phyloP scores from a whole-genome alignment of 495 filamentous ascomycete species.

The Ascodesmis nigricans region DNA sequence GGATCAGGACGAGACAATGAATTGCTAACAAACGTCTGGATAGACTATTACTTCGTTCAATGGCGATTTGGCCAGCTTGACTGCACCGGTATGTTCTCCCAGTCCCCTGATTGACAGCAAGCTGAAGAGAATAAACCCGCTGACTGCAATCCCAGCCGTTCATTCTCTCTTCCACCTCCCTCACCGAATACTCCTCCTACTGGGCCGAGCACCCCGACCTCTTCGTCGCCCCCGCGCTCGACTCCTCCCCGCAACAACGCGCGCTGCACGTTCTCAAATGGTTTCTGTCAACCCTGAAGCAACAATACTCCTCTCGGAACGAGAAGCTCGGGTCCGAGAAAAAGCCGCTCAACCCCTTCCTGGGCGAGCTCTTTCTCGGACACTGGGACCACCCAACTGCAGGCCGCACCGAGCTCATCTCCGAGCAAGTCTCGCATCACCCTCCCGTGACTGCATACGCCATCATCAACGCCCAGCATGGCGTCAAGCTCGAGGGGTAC shows the following conservation, averaged over 20 bases:
- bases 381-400: constrained; percentile 54
- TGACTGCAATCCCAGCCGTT: constrained; percentile 33
- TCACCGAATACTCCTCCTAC: constrained; percentile 89
- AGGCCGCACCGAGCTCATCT: constrained; percentile 28
- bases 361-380: constrained; percentile 79
- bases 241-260: constrained; percentile 61
- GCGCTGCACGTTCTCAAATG: constrained; percentile 79
- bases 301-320: constrained; percentile 77
- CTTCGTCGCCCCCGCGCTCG: constrained; percentile 67
- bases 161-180: constrained; percentile 75
- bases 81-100: constrained; percentile 37
- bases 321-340: constrained; percentile 87
- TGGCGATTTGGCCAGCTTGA: constrained; percentile 82
- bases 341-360: constrained; percentile 82
- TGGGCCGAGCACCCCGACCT: constrained; percentile 85
- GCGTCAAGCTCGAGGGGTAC: constrained; percentile 77
- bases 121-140: background rate
- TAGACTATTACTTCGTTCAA: constrained; percentile 92
- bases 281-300: constrained; percentile 90
- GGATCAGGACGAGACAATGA: too few species aligned
- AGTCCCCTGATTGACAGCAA: background rate
- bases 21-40: too few species aligned
- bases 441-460: constrained; percentile 92
- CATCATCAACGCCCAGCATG: constrained; percentile 65
- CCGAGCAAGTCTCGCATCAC: constrained; percentile 83